phyloP scores from a whole-genome alignment of 371 early-diverging fungal species.

The Choanephora cucurbitarum region DNA sequence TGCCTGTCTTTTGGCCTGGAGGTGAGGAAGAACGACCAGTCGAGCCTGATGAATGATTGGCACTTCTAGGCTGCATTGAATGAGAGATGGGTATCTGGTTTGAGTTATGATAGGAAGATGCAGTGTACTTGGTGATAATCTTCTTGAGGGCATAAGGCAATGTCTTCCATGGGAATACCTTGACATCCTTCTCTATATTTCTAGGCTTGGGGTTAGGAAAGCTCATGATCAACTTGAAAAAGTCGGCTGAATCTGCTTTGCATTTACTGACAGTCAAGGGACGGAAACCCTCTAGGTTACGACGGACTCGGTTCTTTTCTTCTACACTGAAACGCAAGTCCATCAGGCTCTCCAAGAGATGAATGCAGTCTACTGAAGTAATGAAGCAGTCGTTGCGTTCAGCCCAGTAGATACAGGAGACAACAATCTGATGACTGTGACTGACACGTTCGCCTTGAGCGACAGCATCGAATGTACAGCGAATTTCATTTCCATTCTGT shows the following conservation, averaged over 20 bases:
- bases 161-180: conserved; percentile 79
- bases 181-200: conserved; percentile 87
- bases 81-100: neutral
- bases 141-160: conserved; percentile 69
- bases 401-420: conserved; percentile 86
- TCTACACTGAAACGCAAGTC: conserved; percentile 78
- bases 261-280: conserved; percentile 80
- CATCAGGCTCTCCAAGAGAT: conserved; percentile 74
- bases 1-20: too few relatives aligned
- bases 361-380: conserved; percentile 82
- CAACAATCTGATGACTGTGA: conserved; percentile 20
- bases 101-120: conserved; percentile 20
- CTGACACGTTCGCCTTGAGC: conserved; percentile 26
- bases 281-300: conserved; percentile 82
- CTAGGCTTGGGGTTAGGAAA: conserved; percentile 84
- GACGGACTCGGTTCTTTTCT: conserved; percentile 85
- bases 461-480: conserved; percentile 60
- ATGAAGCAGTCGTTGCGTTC: conserved; percentile 74
- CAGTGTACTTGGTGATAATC: conserved; percentile 69
- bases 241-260: conserved; percentile 71
- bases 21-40: too few relatives aligned
- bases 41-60: too few relatives aligned
- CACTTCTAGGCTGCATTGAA: too few relatives aligned
- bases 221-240: conserved; percentile 82
- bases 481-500: conserved; percentile 63